Base-by-base conservation (phyloP, 768 basidiomycete species). In the Wakefieldia striispora region DNA sequence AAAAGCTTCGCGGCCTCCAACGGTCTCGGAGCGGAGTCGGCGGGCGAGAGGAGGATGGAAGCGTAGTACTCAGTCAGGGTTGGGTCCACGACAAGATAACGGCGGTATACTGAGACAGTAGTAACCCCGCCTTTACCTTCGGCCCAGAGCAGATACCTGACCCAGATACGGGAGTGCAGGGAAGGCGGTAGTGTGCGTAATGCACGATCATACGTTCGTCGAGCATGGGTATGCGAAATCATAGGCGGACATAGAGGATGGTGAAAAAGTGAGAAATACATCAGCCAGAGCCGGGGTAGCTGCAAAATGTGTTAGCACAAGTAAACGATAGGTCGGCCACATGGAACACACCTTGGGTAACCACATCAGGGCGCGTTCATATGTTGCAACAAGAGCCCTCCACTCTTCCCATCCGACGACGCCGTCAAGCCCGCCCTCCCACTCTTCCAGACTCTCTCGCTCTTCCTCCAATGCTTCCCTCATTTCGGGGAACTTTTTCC, bases 341-440 rank as follows among this genome's bases (percentile, higher is more conserved):
- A 49, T 3, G 23, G 40, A 14, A 26, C 83, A 56, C 61, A 93
- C 94, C 67, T 84, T 89, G 47, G 94, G 92, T 43, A 97, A 68
- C 88, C 93, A 98, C 84, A 91, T 91, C 35, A 99, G 72, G 50
- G 91, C 91, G 51, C 97, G 81, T 64, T 99, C 97, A 64, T 92
- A 95, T 0, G 83, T 81, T 9, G 92, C 88, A 16, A 95, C 77
- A 12, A 99, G 79, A 14, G 83, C 72, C 63, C 82, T 91, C 97
- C 97, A 99, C 68, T 99, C 97, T 57, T 91, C 86, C 84, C 87
- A 97, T 6, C 95, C 97, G n/a, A 97, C 77, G 6, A 94, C 75
- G 3, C 86, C 83, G 63, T 98, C 91, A 43, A 98, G 70, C 16
- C 89, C 86, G 6, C 82, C 84, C 41, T 90, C 83, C 92, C 95